Evolutionary conservation across 805 yeast species (phyloP).

Genomic region (Zygotorulaspora sp.): DNA sequence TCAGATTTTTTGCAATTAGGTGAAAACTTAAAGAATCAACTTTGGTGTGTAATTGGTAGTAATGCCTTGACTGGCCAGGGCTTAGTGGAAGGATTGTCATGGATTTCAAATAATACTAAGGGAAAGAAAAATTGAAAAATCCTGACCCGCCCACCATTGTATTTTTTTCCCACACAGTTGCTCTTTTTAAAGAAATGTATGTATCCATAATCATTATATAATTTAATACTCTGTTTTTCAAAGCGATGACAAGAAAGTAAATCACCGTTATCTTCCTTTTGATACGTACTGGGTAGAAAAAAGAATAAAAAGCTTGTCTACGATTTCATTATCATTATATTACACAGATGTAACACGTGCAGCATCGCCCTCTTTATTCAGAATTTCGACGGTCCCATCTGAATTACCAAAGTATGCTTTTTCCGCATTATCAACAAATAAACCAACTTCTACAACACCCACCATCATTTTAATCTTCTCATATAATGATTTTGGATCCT

Average conservation of each 20-base stretch:
- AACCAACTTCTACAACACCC: conserved; percentile 96
- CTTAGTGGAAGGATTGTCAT: conserved; percentile 76
- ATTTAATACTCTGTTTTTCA: background rate
- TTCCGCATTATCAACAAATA: conserved; percentile 65
- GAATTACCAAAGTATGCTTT: conserved; percentile 88
- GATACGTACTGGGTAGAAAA: background rate
- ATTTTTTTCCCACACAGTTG: too few species aligned
- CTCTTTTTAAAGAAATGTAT: background rate
- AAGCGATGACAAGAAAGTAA: background rate
- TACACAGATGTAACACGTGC: background rate
- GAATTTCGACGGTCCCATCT: conserved; percentile 54
- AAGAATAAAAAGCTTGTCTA: background rate
- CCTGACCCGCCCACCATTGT: too few species aligned
- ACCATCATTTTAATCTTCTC: conserved; percentile 63
- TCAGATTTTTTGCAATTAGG: conserved; percentile 65
- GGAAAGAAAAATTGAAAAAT: background rate
- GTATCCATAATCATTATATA: conserved; percentile 2
- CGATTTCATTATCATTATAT: background rate
- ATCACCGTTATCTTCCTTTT: background rate
- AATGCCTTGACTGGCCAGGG: conserved; percentile 90
- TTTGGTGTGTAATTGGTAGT: conserved; percentile 90
- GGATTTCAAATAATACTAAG: conserved; percentile 67
- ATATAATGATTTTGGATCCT: conserved; percentile 51
- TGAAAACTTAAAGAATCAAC: conserved; percentile 56
- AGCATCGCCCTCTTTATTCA: conserved; percentile 10